Conservation (phyloP, 140 eudicot genomes). For the Oenanthe javanica region DNA sequence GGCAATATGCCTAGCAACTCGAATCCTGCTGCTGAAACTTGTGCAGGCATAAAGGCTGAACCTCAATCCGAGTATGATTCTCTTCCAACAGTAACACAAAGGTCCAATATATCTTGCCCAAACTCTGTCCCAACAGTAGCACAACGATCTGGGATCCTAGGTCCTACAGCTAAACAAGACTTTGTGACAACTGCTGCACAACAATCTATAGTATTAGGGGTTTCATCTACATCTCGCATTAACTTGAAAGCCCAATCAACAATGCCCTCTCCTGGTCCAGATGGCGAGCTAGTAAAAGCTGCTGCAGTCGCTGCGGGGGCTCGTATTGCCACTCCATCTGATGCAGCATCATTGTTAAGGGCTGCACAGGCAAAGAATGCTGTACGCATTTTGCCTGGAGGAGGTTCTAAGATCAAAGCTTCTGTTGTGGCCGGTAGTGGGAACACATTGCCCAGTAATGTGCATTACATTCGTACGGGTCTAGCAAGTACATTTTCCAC, state of each 20-base stretch:
- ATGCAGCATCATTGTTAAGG: constrained; percentile 57
- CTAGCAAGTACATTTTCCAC: not conserved
- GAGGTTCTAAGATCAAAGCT: constrained; percentile 24
- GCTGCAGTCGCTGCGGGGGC: constrained; percentile 99
- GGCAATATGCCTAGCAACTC: constrained; percentile 11
- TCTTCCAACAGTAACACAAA: constrained; percentile 13
- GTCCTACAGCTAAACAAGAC: not conserved
- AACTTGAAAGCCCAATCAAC: constrained; percentile 31
- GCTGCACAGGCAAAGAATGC: constrained; percentile 63
- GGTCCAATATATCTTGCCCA: not conserved
- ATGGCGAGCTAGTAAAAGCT: constrained; percentile 55
- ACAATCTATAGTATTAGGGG: not conserved
- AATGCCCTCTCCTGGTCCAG: constrained; percentile 30
- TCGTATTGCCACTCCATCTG: constrained; percentile 71
- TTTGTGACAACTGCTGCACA: not conserved
- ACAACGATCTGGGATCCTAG: not conserved
- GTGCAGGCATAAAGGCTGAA: constrained; percentile 22
- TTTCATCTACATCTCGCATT: constrained; percentile 27
- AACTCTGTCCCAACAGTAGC: not conserved
- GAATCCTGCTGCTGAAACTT: constrained; percentile 23
- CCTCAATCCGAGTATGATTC: constrained; percentile 23
- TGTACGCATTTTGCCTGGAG: constrained; percentile 59
- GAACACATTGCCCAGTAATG: constrained; percentile 35
- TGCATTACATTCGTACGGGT: constrained; percentile 54
- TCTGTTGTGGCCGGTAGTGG: not conserved